These are phyloP conservation scores for Liquidambar formosana DNA, from an alignment of 164 flowering plant species.

Conservation along the genomic window DNA sequence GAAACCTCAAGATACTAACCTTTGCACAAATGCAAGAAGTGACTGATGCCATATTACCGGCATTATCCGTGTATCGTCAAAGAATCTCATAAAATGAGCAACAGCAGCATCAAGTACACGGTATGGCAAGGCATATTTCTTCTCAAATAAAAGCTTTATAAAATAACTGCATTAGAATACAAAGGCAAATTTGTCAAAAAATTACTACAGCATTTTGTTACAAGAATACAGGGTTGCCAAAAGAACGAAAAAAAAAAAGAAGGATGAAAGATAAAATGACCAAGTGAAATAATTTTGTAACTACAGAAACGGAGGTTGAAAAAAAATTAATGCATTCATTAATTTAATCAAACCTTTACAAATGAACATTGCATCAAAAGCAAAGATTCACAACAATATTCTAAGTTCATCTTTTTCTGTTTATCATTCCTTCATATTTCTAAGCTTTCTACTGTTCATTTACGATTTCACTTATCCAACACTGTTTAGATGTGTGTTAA, in stretches of 20 bases:
- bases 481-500: too few species aligned
- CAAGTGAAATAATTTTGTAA: too few species aligned
- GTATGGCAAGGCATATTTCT: conserved; percentile 87
- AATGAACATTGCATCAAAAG: too few species aligned
- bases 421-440: too few species aligned
- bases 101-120: conserved; percentile 82
- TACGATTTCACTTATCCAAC: too few species aligned
- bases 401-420: too few species aligned
- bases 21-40: conserved; percentile 89
- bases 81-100: conserved; percentile 79
- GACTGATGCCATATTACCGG: conserved; percentile 99
- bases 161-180: conserved; percentile 71
- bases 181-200: conserved; percentile 4
- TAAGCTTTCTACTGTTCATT: too few species aligned
- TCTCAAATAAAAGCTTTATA: conserved; percentile 85
- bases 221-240: neutral
- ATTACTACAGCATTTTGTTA: neutral
- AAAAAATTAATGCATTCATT: too few species aligned
- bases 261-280: too few species aligned
- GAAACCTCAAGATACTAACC: conserved; percentile 45
- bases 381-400: too few species aligned
- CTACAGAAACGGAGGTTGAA: too few species aligned
- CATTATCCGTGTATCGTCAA: conserved; percentile 75
- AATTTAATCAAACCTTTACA: too few species aligned
- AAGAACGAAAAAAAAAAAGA: neutral